Evolutionary conservation across 352 stramenopile species (phyloP), one percentile per base, ranked within the genome.

Genomic region (Thraustochytrium sp.): DNA sequence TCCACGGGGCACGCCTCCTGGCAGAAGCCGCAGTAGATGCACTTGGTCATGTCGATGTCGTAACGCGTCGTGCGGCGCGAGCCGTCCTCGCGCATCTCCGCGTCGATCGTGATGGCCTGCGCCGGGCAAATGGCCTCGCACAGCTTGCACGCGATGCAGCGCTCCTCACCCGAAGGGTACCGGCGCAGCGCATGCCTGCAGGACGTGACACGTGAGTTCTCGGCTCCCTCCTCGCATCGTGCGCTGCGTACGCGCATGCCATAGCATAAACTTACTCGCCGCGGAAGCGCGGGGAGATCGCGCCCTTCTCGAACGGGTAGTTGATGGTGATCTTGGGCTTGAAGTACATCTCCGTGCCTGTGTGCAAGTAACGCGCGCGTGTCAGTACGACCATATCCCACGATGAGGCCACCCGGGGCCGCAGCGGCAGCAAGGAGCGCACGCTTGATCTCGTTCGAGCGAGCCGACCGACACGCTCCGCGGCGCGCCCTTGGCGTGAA

Each of bases 31-130:
- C 97, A 99, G 91, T 98, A 99, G 88, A 99, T 99, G 89, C 97
- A 99, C 90, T 99, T 99, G 85, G 97, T 99, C 96, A 99, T 99
- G 90, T 99, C 97, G 87, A 99, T 99, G 89, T 99, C 97, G 90
- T 99, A 99, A 74, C 96, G 92, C 18, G 96, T 99, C n/a, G 97
- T 99, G 88, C 96, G 94, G 86, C 97, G 92, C 40, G 93, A 95
- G 56, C 96, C 96, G 88, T 99, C 97, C 72, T 96, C 95, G 87
- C 97, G 94, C 74, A 94, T 91, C 87, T 99, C 96, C 42, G 97
- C 92, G 87, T 99, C 97, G 89, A 99, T 99, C 46, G 96, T 99
- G 89, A 99, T 99, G 82, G 97, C 94, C 90, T 99, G 96, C 5
- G 97, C 96, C 9, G 97, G 97, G 89, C 97, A 99, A 78, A 99